Conservation (phyloP, 495 filamentous ascomycete species). For the Podospora pseudocomata region DNA sequence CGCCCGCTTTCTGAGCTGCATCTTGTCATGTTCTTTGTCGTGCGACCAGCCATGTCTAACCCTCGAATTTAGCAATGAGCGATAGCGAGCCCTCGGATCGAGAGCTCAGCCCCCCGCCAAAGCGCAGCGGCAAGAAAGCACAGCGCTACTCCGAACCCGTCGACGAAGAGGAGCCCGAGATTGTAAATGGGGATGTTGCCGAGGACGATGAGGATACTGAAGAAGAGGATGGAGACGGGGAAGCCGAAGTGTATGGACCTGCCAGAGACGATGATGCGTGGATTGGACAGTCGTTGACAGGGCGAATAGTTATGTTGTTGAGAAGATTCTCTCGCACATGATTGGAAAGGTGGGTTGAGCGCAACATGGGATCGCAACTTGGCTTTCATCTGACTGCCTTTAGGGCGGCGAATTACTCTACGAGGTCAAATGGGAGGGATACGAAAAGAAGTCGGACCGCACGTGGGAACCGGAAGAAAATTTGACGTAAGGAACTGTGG, state of each 20-base stretch:
- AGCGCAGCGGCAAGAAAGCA: slow-evolving; percentile 23
- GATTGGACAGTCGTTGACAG: slow-evolving; percentile 11
- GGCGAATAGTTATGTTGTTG: slow-evolving; percentile 50
- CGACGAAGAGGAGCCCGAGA: slow-evolving; percentile 13
- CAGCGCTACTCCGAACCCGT: slow-evolving; percentile 21
- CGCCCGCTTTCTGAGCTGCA: not conserved
- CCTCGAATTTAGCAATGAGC: slow-evolving; percentile 6
- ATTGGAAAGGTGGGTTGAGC: slow-evolving; percentile 44
- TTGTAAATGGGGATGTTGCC: slow-evolving; percentile 28
- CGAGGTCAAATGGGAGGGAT: slow-evolving; percentile 61
- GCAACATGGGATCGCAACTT: not conserved
- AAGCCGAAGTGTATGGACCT: slow-evolving; percentile 40
- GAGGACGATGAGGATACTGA: slow-evolving; percentile 39
- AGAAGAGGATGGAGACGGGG: slow-evolving; percentile 34
- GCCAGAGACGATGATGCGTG: not conserved
- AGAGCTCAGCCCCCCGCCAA: slow-evolving; percentile 12
- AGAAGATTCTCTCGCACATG: slow-evolving; percentile 53
- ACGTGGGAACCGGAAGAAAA: slow-evolving; percentile 63
- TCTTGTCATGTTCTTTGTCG: not conserved
- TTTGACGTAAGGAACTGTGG: slow-evolving; percentile 39
- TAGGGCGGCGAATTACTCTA: slow-evolving; percentile 42
- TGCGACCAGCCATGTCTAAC: not conserved
- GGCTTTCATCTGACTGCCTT: not conserved
- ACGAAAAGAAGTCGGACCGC: slow-evolving; percentile 53
- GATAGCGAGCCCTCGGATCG: slow-evolving; percentile 11